Percentiles rank a stretch among this genome's conserved stretches.
These are phyloP conservation scores for Didymosphaeria variabile DNA, from an alignment of 2,329 filamentous ascomycete genomes.

Conservation along the genomic window DNA sequence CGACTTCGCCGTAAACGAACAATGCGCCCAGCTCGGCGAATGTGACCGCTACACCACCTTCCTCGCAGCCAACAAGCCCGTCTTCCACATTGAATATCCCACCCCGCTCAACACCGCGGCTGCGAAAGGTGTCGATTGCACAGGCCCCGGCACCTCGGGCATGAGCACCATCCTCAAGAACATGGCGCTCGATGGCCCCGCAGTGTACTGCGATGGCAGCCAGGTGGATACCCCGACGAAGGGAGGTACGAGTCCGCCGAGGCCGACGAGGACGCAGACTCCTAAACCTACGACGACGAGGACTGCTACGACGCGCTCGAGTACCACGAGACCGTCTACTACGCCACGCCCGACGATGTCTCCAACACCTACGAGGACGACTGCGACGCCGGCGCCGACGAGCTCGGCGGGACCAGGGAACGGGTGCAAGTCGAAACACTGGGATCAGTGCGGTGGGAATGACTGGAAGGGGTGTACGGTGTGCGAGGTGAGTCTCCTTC, in stretches of 20 bases:
- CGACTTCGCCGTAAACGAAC: conserved; percentile 45
- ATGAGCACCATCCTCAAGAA: conserved; percentile 73
- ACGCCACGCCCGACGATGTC: conserved; percentile 18
- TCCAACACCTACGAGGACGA: conserved; percentile 7
- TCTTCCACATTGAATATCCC: conserved; percentile 47
- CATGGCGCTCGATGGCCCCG: conserved; percentile 67
- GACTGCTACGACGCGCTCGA: conserved; percentile 11
- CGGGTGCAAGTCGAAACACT: conserved; percentile 38
- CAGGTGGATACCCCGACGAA: conserved; percentile 40
- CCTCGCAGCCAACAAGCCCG: conserved; percentile 40
- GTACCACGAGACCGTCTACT: conserved; percentile 8
- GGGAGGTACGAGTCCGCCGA: conserved; percentile 28
- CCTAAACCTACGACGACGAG: conserved; percentile 17
- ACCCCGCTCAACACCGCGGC: conserved; percentile 47
- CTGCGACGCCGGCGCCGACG: conserved; percentile 20
- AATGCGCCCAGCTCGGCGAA: conserved; percentile 38
- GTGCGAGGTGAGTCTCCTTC: conserved; percentile 33
- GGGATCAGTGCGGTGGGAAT: conserved; percentile 42
- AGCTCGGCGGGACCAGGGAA: conserved; percentile 32
- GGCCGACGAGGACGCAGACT: conserved; percentile 21
- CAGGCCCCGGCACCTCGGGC: conserved; percentile 59
- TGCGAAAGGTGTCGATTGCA: conserved; percentile 50
- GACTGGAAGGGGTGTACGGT: conserved; percentile 43
- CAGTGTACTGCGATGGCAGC: conserved; percentile 61
- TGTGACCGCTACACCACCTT: conserved; percentile 35